Evolutionary conservation across 2,329 filamentous ascomycete species (phyloP), one percentile per base, ranked within the genome.

Genomic region (Aspergillus awamori): DNA sequence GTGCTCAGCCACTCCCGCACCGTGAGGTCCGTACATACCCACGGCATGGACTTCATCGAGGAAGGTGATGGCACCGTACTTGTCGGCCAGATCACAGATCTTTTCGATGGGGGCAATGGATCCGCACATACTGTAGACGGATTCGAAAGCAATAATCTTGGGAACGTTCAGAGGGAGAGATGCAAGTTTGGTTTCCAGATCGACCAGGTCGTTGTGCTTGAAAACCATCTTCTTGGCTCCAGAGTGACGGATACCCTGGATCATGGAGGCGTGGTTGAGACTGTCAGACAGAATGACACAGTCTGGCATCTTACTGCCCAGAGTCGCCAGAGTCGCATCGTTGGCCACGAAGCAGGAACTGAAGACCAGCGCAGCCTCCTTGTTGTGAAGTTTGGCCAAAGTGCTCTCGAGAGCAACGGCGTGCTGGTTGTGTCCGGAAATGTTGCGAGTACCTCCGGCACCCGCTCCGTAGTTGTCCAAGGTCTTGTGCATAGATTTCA

Each of bases 91-190:
- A 75, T 99, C 93, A 76, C 94, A 98, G 64, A 99, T 98, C 74
- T 89, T 89, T 79, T 93, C 92, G 69, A 99, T 99, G 0, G 95
- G 95, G 0, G 93, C 95, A 74, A 99, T 92, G 15, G 93, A 97
- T 65, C 95, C 95, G 75, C 95, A 99, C 95, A 99, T 99, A 82
- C 93, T 97, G 81, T 99, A 99, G 3, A 99, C 95, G 30, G 93
- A 97, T 80, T 99, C 95, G 67, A 98, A 99, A 2, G 95, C 95
- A 67, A 99, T 99, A 67, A 99, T 97, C 83, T 99, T 99, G 60
- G 95, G 95, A 38, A 91, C 86, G 63, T 95, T 85, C 1, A 90
- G 81, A 0, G 94, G 93, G 45, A 99, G 84, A 11, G 93, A 90
- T 2, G 93, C 93, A 67, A 99, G 84, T 80, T 99, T 98, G 54